Percentiles rank a stretch among this genome's conserved stretches.
These are phyloP conservation scores for Saturnispora serradocipensis DNA, from an alignment of 805 yeast species.

Conservation along the genomic window DNA sequence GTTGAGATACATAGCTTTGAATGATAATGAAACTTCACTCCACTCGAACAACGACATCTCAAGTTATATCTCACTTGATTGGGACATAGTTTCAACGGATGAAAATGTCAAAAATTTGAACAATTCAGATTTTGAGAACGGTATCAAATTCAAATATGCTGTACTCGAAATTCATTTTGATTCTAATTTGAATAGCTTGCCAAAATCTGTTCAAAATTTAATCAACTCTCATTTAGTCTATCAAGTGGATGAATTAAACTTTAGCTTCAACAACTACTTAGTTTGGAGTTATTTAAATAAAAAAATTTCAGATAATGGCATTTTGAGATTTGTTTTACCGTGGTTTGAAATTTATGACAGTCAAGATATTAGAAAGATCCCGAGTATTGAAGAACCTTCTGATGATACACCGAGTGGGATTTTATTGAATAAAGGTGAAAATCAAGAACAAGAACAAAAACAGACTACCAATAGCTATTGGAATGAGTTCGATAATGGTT, in stretches of 20 bases:
- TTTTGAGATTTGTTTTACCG: constrained; percentile 23
- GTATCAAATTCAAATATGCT: constrained; percentile 36
- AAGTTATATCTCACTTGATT: constrained; percentile 27
- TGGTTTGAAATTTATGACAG: constrained; percentile 24
- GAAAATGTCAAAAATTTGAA: constrained; percentile 1
- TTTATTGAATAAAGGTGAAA: constrained; percentile 25
- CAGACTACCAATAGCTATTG: constrained; percentile 36
- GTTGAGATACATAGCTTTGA: constrained; percentile 20
- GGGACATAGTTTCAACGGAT: constrained; percentile 15
- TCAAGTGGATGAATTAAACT: constrained; percentile 32
- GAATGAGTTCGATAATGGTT: constrained; percentile 60
- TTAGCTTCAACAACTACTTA: constrained; percentile 26
- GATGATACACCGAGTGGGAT: constrained; percentile 18
- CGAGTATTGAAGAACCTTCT: constrained; percentile 2
- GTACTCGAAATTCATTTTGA: constrained; percentile 41
- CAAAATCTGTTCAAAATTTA: constrained; percentile 31
- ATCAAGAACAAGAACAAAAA: constrained; percentile 4
- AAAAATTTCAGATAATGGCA: constrained; percentile 16
- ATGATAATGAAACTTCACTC: not conserved
- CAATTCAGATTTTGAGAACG: constrained; percentile 10
- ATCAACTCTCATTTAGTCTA: constrained; percentile 40
- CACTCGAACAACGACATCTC: constrained; percentile 15
- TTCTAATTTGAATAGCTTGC: constrained; percentile 26
- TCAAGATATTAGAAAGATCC: constrained; percentile 38
- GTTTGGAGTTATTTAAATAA: constrained; percentile 19